Percentiles rank a stretch among this genome's conserved stretches.
Conservation (phyloP, 441 rosid genomes). For the Sinapis alba region DNA sequence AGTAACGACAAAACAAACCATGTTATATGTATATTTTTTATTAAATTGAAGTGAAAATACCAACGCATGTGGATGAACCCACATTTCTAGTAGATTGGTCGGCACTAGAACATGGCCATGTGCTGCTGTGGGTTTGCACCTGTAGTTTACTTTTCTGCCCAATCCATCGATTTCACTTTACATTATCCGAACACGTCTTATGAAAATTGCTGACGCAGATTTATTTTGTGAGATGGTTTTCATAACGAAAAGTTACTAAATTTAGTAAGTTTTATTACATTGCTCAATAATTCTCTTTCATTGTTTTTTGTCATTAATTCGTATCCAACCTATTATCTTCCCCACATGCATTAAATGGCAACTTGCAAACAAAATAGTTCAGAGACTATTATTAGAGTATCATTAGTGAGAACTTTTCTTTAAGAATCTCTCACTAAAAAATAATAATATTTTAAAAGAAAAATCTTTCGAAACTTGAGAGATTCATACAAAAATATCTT, state of each 20-base stretch:
- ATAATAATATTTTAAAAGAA: no score
- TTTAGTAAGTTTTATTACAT: neutral
- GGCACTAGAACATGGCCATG: slow-evolving; percentile 40
- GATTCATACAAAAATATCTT: no score
- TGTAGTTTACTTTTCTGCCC: slow-evolving; percentile 9
- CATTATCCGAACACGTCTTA: slow-evolving; percentile 2
- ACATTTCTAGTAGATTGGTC: slow-evolving; percentile 38
- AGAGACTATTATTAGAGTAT: neutral
- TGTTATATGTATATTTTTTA: slow-evolving; percentile 6
- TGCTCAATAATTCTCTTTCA: slow-evolving; percentile 14
- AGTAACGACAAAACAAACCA: slow-evolving; percentile 34
- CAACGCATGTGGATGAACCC: slow-evolving; percentile 42
- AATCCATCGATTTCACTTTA: neutral
- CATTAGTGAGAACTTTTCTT: no score
- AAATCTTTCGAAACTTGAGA: no score
- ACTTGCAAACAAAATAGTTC: neutral
- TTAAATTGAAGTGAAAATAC: slow-evolving; percentile 2
- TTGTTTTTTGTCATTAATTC: slow-evolving; percentile 16
- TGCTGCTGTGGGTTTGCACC: slow-evolving; percentile 27
- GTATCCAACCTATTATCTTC: neutral
- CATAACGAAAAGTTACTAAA: neutral
- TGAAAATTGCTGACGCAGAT: neutral
- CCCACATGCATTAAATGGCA: slow-evolving; percentile 9
- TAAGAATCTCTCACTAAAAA: no score
- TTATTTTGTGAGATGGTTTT: no score